Evolutionary conservation across 768 basidiomycete genomes (phyloP), one percentile per base, ranked within the genome.

Genomic region (Tylopilus balloui): DNA sequence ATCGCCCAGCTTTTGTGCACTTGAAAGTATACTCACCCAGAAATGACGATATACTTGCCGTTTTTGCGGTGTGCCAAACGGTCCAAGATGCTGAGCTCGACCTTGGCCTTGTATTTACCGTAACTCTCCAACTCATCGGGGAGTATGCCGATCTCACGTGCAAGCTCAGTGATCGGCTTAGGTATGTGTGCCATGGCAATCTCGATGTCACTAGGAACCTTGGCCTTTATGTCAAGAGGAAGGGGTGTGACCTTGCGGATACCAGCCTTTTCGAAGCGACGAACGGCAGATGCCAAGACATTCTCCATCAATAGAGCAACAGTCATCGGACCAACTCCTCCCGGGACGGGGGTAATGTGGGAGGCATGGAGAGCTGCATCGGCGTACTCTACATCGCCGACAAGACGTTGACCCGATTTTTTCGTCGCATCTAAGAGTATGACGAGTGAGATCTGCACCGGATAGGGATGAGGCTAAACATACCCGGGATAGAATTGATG

Each of bases 301-400:
- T 98, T 99, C 62, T 84, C 79, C 94, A 99, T 97, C 54, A 99
- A 83, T 74, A 97, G 78, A 19, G 96, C 96, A 50, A 99, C 96
- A 13, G 96, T 99, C 94, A 98, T 96, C n/a, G 96, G 96, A 12
- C 96, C 96, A 45, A 99, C 96, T 49, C 96, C 96, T 68, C 96
- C 96, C 0, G 96, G 96, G 21, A 99, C 96, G 19, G 96, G 96
- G 0, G 96, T 99, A 60, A 99, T 96, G 69, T 86, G 73, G 2
- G 90, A 88, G 2, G 96, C 95, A 50, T 86, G 81, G 38, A 73
- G 62, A 21, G 79, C 71, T n/a, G 91, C 94, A 6, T 86, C 76
- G 8, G 76, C 75, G 62, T 81, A 98, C 53, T 96, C 84, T 42
- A 98, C 94, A 69, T 99, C 96, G 32, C 96, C 96, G 49, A 98